Base-by-base conservation (phyloP, 2,329 filamentous ascomycete genomes). In the Calonectria henricotiae region DNA sequence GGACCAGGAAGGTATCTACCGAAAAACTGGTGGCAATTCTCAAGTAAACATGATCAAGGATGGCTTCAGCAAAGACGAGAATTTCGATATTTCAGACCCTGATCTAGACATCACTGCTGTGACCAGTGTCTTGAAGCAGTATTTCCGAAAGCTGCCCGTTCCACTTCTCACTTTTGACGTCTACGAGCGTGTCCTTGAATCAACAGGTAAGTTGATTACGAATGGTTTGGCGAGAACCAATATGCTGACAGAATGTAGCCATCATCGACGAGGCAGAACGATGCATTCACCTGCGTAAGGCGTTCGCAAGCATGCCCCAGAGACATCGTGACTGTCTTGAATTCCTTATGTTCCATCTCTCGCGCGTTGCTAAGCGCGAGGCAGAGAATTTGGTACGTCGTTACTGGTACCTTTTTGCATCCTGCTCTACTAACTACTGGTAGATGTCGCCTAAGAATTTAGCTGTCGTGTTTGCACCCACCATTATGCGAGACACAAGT, bases 1-100 rank as follows among this genome's bases (percentile, higher is more conserved):
- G 94, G 95, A 98, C 78, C 90, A 97, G 76, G 96, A 98, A 84
- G 96, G 96, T 72, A 97, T 99, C 77, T 99, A 99, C 85, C 92
- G 96, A 79, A 99, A 99, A 87, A 98, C 95, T 62, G 96, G 96
- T 68, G 96, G 95, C 75, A 95, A 93, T 77, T 94, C 94, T 9
- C 94, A 97, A 81, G 93, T 98, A 80, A 97, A 97, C 82, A 88
- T 90, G 78, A 94, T 99, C 76, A 94, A 96, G 79, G 93, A 95
- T 75, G 95, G 95, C 13, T 98, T 99, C 80, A 95, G 98, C 81
- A 92, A 91, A 81, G 92, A 90, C 69, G 89, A 93, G 73, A 94
- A 96, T 79, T 96, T 91, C 80, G 96, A 98, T 80, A 97, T 99
- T 68, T 97, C 95, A 3, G 96, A 98, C 77, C 94, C 94, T 0